Base-by-base conservation (phyloP, 2,329 filamentous ascomycete species). In the Pyrenophora teres region DNA sequence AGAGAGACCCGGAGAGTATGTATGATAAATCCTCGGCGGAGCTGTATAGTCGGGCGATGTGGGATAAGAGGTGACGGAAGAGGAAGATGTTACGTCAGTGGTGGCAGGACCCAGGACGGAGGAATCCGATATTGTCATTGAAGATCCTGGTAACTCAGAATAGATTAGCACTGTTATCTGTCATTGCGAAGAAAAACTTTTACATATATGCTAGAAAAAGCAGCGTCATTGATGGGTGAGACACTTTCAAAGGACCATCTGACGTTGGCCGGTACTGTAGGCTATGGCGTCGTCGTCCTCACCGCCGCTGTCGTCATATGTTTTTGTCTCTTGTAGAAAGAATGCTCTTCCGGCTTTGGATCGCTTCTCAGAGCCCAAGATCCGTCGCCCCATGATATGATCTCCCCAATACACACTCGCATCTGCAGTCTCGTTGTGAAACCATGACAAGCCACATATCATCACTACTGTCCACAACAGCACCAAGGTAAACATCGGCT, bases 371-470 rank as follows among this genome's bases (percentile, higher is more conserved):
- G n/a, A 37, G 48, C 61, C 46, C 54, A 64, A 1, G 56, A 60
- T 1, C 56, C 62, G 42, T 68, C 63, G 9, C 59, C 55, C 62
- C 63, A 65, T 4, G 56, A 44, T 2, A 25, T 25, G 13, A 68
- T 46, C 3, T 49, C 50, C 50, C 65, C 65, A 68, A 40, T 52
- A 67, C 5, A 60, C 53, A n/a, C 56, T 58, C 4, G 57, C 50
- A 21, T 64, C 59, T 3, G 57, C 51, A 3, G 64, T 27, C 27
- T 64, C 59, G 6, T 50, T 52, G 19, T 55, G 49, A 7, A 7
- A 50, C 40, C 60, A 67, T 67, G 35, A 32, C 33, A 59, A 57
- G 4, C 54, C 42, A 8, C 60, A 62, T 12, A 48, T 49, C 3
- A 52, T 54, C 6, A 27, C 49, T 40, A 63, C 56, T 6, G 52